Conservation (phyloP, 2,329 filamentous ascomycete genomes). For the Stemphylium lycopersici region DNA sequence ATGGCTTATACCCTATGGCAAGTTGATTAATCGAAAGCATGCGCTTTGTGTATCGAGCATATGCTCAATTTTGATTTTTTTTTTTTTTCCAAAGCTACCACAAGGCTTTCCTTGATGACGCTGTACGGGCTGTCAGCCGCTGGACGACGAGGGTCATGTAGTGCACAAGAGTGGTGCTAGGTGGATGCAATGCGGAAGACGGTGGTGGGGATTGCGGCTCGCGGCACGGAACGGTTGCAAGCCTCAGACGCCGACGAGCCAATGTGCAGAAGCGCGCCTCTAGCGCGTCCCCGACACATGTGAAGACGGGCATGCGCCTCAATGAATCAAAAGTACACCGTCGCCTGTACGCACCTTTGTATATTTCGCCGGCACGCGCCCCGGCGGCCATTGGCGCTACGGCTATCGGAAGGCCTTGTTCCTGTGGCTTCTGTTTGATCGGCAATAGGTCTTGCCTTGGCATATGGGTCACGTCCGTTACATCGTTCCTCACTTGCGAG, state of each 20-base stretch:
- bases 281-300: conserved; percentile 9
- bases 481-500: conserved; percentile 12
- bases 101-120: no score
- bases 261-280: conserved; percentile 7
- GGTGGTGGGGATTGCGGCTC: not conserved
- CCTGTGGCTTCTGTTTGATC: conserved; percentile 12
- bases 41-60: no score
- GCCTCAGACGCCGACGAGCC: conserved; percentile 1
- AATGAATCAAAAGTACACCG: conserved; percentile 9
- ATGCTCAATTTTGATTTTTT: no score
- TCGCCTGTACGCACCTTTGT: conserved; percentile 12
- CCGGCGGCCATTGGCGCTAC: conserved; percentile 3
- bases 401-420: conserved; percentile 3
- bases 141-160: no score
- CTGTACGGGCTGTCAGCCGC: no score
- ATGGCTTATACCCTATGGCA: no score
- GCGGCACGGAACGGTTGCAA: not conserved
- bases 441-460: conserved; percentile 21
- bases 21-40: no score
- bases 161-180: no score
- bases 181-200: no score
- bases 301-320: conserved; percentile 3
- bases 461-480: conserved; percentile 11
- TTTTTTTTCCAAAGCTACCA: no score
- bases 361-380: conserved; percentile 6